Evolutionary conservation across 2,329 filamentous ascomycete species (phyloP).

Genomic region (Diatrype stigma): DNA sequence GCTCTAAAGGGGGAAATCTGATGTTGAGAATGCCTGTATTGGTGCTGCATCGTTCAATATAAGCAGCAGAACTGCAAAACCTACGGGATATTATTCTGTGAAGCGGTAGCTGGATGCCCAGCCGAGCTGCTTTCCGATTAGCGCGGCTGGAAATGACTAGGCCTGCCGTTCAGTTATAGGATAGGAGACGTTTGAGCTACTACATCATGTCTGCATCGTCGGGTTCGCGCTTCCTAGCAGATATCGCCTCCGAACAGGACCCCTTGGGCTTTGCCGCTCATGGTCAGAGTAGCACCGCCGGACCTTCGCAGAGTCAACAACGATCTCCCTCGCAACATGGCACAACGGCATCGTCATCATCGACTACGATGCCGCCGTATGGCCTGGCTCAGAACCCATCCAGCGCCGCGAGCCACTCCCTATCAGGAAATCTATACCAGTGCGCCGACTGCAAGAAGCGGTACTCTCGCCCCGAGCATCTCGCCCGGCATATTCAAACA

Average conservation of each 20-base stretch:
- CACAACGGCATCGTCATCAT: neutral
- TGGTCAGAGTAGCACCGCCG: neutral
- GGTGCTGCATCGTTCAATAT: no score
- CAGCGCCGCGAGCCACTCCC: constrained; percentile 7
- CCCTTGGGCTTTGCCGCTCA: neutral
- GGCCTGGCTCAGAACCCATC: neutral
- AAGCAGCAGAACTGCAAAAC: no score
- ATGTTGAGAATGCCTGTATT: no score
- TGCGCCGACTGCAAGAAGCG: constrained; percentile 48
- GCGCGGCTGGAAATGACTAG: neutral
- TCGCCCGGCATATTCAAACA: constrained; percentile 34
- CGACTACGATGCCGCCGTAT: neutral
- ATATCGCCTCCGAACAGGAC: neutral
- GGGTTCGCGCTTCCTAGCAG: neutral
- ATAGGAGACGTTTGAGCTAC: neutral
- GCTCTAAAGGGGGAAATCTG: no score
- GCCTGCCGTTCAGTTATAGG: no score
- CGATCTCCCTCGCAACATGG: neutral
- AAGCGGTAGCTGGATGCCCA: neutral
- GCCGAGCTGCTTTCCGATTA: neutral
- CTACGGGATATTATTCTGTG: no score
- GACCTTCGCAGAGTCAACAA: neutral
- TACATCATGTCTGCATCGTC: neutral
- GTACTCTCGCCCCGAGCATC: constrained; percentile 51
- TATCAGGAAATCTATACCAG: constrained; percentile 37